Evolutionary conservation across 768 basidiomycete species (phyloP).

Genomic region (Pleurotus citrinopileatus): DNA sequence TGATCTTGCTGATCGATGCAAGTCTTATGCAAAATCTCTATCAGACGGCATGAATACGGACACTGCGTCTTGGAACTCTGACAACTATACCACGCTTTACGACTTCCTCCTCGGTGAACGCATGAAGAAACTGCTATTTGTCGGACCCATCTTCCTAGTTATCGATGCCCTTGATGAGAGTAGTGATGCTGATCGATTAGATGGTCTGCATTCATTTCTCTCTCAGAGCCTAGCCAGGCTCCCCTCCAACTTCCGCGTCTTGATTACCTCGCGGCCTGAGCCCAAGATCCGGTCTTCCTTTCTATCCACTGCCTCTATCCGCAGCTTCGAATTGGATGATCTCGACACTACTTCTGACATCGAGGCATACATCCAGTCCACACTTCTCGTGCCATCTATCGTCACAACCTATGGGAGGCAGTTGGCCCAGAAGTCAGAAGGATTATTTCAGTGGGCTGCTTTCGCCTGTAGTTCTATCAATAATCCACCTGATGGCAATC

Average conservation of each 20-base stretch:
- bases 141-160: conserved; percentile 11
- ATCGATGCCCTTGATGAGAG: conserved; percentile 24
- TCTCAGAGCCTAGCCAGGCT: conserved; percentile 15
- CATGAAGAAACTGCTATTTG: not conserved
- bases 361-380: conserved; percentile 11
- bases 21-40: not conserved
- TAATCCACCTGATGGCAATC: not conserved
- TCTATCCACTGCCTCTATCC: conserved; percentile 5
- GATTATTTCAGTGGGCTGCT: conserved; percentile 18
- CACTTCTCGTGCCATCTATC: conserved; percentile 12
- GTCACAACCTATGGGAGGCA: not conserved
- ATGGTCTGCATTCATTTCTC: conserved; percentile 13
- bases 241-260: conserved; percentile 16
- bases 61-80: not conserved
- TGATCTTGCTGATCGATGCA: conserved; percentile 9
- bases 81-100: not conserved
- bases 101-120: not conserved
- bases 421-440: conserved; percentile 15
- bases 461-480: not conserved
- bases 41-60: not conserved
- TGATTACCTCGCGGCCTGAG: conserved; percentile 18
- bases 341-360: conserved; percentile 17
- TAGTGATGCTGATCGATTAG: conserved; percentile 5
- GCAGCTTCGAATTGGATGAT: conserved; percentile 11
- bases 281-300: conserved; percentile 11